Base-by-base conservation (phyloP, 2,329 filamentous ascomycete genomes). In the Fusarium sp. region DNA sequence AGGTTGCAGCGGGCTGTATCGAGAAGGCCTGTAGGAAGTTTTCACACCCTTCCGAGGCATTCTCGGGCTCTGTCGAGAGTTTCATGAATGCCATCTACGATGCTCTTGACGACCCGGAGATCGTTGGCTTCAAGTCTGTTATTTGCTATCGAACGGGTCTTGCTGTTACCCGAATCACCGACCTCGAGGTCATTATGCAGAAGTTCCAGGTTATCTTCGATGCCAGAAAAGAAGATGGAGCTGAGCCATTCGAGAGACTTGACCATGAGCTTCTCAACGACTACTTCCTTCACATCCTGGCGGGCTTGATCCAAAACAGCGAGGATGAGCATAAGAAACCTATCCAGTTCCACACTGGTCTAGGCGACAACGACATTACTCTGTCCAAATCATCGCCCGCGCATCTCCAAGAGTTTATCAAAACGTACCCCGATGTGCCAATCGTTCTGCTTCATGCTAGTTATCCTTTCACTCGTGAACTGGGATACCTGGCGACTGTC, bases 111-210 rank as follows among this genome's bases (percentile, higher is more conserved):
- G 89, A 96, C 42, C 80, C 86, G 0, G 84, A 89, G 19, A 89
- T 96, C 3, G 91, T 88, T 2, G 93, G 86, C 3, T 96, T 96
- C 84, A 96, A 96, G 77, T 92, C 89, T 2, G 88, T 94, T 47
- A 87, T 96, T 55, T 95, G 92, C 78, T 96, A 96, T 75, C 86
- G 92, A 15, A 92, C 89, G 0, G 93, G 93, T 1, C 81, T 94
- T 7, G 85, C 86, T 38, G 82, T 95, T 17, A 79, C 85, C 0
- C 65, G 67, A 10, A 66, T 72, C n/a, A 74, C 83, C 9, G 79
- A 84, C 52, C 75, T 82, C 2, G 79, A 82, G 3, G 80, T 72
- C 0, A 78, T 79, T 0, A 70, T 80, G 12, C 74, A 79, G 23
- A 79, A 78, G 3, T 81, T 86, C 26, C 53, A 65, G 15, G 52